phyloP scores from a whole-genome alignment of 2,329 filamentous ascomycete species.

The Talaromyces sp. region DNA sequence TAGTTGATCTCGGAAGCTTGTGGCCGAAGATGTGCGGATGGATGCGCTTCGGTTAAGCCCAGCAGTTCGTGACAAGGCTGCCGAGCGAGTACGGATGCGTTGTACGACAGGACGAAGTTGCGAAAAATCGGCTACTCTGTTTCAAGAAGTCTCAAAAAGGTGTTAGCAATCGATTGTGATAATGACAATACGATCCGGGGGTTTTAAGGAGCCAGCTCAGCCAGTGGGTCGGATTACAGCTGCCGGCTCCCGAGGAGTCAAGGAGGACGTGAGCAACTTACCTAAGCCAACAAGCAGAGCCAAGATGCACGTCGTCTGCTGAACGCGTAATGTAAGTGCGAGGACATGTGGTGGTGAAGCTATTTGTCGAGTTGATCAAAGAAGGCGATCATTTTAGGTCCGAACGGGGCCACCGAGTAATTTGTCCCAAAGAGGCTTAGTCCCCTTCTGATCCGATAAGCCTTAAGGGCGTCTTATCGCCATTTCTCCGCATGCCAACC shows the following conservation, averaged over 20 bases:
- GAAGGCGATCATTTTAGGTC: slow-evolving; percentile 2
- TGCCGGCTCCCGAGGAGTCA: not conserved
- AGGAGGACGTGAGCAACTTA: not conserved
- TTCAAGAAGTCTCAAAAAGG: not conserved
- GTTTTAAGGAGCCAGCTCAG: slow-evolving; percentile 1
- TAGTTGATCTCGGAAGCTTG: not conserved
- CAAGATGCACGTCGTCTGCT: not conserved
- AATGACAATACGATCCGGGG: not conserved
- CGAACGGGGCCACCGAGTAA: not conserved
- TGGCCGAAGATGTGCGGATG: not conserved
- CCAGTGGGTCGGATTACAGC: not conserved
- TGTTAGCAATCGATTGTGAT: not conserved
- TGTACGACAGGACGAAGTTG: not conserved
- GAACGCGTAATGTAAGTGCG: not conserved
- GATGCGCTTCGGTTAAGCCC: slow-evolving; percentile 2
- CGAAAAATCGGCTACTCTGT: not conserved
- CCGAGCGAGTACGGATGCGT: not conserved
- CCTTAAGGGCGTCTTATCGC: slow-evolving; percentile 9
- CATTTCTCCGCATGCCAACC: slow-evolving; percentile 4
- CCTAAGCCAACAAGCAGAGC: not conserved
- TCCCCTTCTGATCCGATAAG: not conserved
- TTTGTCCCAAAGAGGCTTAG: not conserved
- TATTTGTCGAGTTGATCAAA: not conserved
- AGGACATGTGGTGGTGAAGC: not conserved
- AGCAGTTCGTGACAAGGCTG: not conserved